These are phyloP conservation scores for Pinus tabuliformis DNA, from an alignment of 75 land plant species.

Conservation along the genomic window DNA sequence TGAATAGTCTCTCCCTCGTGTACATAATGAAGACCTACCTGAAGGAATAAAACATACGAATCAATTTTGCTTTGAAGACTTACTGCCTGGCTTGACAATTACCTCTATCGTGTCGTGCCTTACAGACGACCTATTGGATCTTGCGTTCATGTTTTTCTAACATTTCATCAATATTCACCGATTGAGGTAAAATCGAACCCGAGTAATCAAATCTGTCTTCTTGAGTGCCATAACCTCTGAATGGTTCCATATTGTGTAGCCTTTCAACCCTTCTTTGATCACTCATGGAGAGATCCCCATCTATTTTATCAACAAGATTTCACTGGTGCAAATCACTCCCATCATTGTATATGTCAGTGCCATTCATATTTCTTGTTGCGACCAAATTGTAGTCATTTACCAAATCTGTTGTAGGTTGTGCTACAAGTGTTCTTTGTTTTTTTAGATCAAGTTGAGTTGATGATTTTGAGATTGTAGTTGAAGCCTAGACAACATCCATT, in stretches of 20 bases:
- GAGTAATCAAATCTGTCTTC: constrained; percentile 29
- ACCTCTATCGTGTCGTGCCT: constrained; percentile 14
- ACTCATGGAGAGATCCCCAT: too few relatives aligned
- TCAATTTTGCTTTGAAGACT: too few relatives aligned
- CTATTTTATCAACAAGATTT: too few relatives aligned
- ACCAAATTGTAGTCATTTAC: constrained; percentile 16
- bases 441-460: constrained; percentile 15
- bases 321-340: too few relatives aligned
- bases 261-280: constrained; percentile 7
- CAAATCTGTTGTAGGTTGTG: constrained; percentile 8
- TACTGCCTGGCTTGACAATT: too few relatives aligned
- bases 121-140: constrained; percentile 13
- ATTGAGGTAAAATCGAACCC: constrained; percentile 29
- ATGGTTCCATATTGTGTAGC: neutral
- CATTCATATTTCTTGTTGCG: constrained; percentile 18
- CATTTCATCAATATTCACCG: constrained; percentile 19
- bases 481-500: constrained; percentile 11
- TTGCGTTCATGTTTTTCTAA: too few relatives aligned
- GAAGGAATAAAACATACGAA: too few relatives aligned
- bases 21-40: too few relatives aligned
- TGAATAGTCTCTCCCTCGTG: too few relatives aligned
- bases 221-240: neutral
- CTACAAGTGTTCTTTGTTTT: constrained; percentile 5
- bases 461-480: constrained; percentile 16
- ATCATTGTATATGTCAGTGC: constrained; percentile 14